phyloP scores from a whole-genome alignment of 108 stramenopile genomes.

The Pseudonitzschia pungens region DNA sequence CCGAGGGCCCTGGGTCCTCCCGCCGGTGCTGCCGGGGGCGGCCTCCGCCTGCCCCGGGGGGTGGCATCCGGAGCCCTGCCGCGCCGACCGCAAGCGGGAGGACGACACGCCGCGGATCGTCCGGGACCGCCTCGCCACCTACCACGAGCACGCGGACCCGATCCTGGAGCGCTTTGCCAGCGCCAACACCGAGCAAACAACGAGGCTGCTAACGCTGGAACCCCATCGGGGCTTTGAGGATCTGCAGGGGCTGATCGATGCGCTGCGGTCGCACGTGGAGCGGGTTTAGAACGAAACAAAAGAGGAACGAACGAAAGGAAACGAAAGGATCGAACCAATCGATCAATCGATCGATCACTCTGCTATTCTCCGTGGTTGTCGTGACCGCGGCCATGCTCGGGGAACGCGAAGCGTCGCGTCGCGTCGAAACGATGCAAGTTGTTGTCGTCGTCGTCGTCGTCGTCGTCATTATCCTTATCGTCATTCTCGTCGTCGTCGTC shows the following conservation, averaged over 20 bases:
- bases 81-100: constrained; percentile 51
- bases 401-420: too few relatives aligned
- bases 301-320: background rate
- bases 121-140: constrained; percentile 48
- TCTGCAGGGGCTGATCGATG: constrained; percentile 33
- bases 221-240: constrained; percentile 69
- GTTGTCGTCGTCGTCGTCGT: too few relatives aligned
- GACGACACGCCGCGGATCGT: constrained; percentile 69
- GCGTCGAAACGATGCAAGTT: too few relatives aligned
- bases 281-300: background rate
- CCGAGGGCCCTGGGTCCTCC: constrained; percentile 58
- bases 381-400: too few relatives aligned
- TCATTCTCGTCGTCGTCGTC: too few relatives aligned
- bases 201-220: constrained; percentile 48
- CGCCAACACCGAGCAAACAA: background rate
- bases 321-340: too few relatives aligned
- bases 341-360: too few relatives aligned
- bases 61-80: too few relatives aligned
- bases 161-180: constrained; percentile 54
- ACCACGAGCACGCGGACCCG: constrained; percentile 62
- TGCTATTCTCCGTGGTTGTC: too few relatives aligned
- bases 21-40: constrained; percentile 62
- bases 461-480: too few relatives aligned
- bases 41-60: too few relatives aligned
- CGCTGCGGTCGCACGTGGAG: constrained; percentile 6